A percentile compares a stretch with the other conserved stretches of the same genome.
These are phyloP conservation scores for Saccharomyces uvarum DNA, from an alignment of 1,139 yeast genomes.

Conservation along the genomic window DNA sequence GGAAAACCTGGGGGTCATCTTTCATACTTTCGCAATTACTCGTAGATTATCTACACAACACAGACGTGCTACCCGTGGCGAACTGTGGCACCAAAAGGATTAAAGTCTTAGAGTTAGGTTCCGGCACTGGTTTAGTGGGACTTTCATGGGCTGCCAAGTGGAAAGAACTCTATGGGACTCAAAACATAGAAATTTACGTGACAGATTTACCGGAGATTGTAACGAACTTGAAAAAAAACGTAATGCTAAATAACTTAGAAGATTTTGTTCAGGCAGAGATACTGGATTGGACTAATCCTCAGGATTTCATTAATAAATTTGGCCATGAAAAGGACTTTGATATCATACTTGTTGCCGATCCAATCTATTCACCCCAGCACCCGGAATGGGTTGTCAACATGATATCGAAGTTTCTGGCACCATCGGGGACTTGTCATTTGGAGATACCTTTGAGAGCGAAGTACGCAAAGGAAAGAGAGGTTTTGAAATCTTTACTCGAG, in stretches of 20 bases:
- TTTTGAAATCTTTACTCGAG: constrained; percentile 49
- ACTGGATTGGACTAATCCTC: constrained; percentile 72
- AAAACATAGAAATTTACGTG: constrained; percentile 45
- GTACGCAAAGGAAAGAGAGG: constrained; percentile 56
- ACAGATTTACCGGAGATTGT: constrained; percentile 79
- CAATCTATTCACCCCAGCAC: constrained; percentile 76
- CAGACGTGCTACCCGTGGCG: constrained; percentile 45
- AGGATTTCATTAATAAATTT: constrained; percentile 31
- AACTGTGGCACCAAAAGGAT: neutral
- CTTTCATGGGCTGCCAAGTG: constrained; percentile 44
- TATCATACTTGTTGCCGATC: constrained; percentile 73
- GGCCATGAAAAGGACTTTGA: constrained; percentile 36
- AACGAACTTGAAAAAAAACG: constrained; percentile 55
- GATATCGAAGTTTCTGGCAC: constrained; percentile 38
- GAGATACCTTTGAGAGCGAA: constrained; percentile 69
- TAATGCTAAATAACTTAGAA: constrained; percentile 41
- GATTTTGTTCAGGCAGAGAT: constrained; percentile 38
- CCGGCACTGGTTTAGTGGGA: constrained; percentile 92
- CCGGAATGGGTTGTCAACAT: constrained; percentile 65
- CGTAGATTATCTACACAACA: constrained; percentile 12
- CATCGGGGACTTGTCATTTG: constrained; percentile 45
- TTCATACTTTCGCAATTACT: constrained; percentile 52
- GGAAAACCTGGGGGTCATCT: constrained; percentile 95
- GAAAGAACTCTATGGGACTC: constrained; percentile 17
- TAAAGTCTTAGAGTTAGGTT: constrained; percentile 65